A percentile compares a stretch with the other conserved stretches of the same genome.
These are phyloP conservation scores for Lachancea quebecensis DNA, from an alignment of 805 yeast genomes.

Conservation along the genomic window DNA sequence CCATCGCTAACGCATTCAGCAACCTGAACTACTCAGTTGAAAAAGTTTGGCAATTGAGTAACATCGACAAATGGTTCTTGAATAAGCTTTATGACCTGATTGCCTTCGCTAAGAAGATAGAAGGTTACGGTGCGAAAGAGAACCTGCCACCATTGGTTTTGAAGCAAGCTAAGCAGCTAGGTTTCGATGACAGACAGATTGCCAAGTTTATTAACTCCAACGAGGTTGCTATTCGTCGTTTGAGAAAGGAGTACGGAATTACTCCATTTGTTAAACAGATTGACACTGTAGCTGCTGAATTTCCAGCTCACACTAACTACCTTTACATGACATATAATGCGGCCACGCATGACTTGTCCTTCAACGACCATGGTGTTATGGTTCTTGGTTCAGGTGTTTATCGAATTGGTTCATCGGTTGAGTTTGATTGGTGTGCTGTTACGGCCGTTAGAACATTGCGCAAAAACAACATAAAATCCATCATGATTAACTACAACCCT, in stretches of 20 bases:
- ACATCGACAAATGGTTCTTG: constrained; percentile 94
- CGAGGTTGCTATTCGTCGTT: constrained; percentile 86
- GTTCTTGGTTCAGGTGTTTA: constrained; percentile 98
- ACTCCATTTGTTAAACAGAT: constrained; percentile 92
- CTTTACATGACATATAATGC: constrained; percentile 93
- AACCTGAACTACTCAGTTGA: constrained; percentile 81
- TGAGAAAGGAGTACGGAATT: constrained; percentile 80
- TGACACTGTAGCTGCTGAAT: constrained; percentile 98
- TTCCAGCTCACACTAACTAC: constrained; percentile 94
- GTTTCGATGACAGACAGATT: constrained; percentile 94
- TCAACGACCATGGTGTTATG: constrained; percentile 89
- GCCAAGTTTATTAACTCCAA: constrained; percentile 83
- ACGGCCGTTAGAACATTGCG: constrained; percentile 92
- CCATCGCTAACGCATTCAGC: constrained; percentile 89
- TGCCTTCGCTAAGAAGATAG: constrained; percentile 57
- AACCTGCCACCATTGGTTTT: constrained; percentile 56
- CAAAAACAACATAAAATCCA: constrained; percentile 77
- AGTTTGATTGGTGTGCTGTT: constrained; percentile 99
- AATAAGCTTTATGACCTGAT: constrained; percentile 74
- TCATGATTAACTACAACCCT: constrained; percentile 97
- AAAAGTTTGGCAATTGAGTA: constrained; percentile 82
- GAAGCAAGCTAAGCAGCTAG: constrained; percentile 89
- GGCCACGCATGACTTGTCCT: constrained; percentile 75
- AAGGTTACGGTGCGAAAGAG: constrained; percentile 46
- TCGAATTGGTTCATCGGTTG: constrained; percentile 98